phyloP scores from a whole-genome alignment of 2,329 filamentous ascomycete genomes.

The Elsinoe australis region DNA sequence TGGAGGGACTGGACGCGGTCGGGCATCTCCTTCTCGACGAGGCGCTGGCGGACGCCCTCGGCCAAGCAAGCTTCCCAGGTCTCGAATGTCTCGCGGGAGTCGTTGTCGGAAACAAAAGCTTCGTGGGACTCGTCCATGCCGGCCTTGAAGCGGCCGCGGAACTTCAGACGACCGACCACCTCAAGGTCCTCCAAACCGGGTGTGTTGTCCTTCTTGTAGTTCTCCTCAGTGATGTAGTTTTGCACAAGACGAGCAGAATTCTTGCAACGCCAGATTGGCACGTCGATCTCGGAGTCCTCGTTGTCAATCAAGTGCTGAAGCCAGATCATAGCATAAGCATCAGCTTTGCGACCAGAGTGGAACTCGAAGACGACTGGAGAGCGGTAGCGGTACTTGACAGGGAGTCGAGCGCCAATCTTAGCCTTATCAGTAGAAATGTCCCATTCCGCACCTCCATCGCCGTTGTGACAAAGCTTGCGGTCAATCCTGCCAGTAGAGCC shows the following conservation, averaged over 20 bases:
- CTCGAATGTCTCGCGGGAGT: constrained; percentile 86
- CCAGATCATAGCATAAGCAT: constrained; percentile 77
- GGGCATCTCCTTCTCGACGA: constrained; percentile 67
- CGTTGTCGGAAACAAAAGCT: constrained; percentile 75
- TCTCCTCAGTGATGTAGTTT: constrained; percentile 82
- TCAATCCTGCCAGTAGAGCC: constrained; percentile 68
- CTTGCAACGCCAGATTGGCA: constrained; percentile 85
- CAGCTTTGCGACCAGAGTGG: constrained; percentile 58
- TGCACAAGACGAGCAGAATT: constrained; percentile 71
- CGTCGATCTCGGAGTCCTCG: constrained; percentile 65
- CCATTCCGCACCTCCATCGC: constrained; percentile 53
- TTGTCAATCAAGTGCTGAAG: constrained; percentile 76
- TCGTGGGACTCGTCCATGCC: constrained; percentile 84
- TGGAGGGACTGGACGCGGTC: constrained; percentile 67
- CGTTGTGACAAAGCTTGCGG: constrained; percentile 53
- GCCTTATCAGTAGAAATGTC: constrained; percentile 43
- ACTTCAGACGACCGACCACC: constrained; percentile 73
- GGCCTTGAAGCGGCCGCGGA: constrained; percentile 75
- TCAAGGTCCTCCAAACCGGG: constrained; percentile 69
- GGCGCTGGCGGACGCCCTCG: constrained; percentile 69
- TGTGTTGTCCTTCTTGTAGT: constrained; percentile 53
- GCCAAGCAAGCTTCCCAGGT: constrained; percentile 87
- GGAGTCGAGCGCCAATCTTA: constrained; percentile 60
- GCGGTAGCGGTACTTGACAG: constrained; percentile 83
- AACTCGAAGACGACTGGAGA: constrained; percentile 88